These are phyloP conservation scores for Coniochaeta hoffmannii DNA, from an alignment of 2,329 filamentous ascomycete species.

Conservation along the genomic window DNA sequence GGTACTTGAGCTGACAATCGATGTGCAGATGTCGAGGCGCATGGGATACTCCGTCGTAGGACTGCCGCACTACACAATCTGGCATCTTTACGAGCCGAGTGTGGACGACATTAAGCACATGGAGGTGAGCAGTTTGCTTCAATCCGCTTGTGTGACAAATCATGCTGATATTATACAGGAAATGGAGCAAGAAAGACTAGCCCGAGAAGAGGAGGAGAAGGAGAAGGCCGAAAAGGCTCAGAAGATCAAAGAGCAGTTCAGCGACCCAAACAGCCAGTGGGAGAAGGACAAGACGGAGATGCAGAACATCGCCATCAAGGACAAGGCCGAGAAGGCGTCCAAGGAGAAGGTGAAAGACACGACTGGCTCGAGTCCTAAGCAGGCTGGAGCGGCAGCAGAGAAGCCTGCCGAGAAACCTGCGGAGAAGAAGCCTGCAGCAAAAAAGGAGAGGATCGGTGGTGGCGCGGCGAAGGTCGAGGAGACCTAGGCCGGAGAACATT, in stretches of 20 bases:
- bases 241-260: conserved; percentile 75
- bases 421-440: too few relatives aligned
- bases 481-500: not conserved
- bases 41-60: conserved; percentile 96
- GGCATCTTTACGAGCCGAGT: conserved; percentile 99
- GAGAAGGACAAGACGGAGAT: conserved; percentile 82
- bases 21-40: conserved; percentile 78
- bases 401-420: not conserved
- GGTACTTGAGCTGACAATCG: conserved; percentile 3
- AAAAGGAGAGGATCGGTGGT: not conserved
- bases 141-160: not conserved
- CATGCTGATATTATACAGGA: conserved; percentile 44
- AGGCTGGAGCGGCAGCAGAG: not conserved
- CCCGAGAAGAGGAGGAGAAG: conserved; percentile 72
- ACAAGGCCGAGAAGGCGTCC: conserved; percentile 25
- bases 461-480: not conserved
- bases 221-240: conserved; percentile 65
- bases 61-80: conserved; percentile 95
- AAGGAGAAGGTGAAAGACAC: not conserved
- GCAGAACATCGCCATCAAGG: conserved; percentile 56
- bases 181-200: conserved; percentile 83
- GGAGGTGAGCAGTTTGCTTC: conserved; percentile 50
- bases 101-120: conserved; percentile 96
- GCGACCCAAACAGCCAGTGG: conserved; percentile 72
- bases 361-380: not conserved